Evolutionary conservation across 2,329 filamentous ascomycete species (phyloP).

Genomic region (Hypoxylon rubiginosum): DNA sequence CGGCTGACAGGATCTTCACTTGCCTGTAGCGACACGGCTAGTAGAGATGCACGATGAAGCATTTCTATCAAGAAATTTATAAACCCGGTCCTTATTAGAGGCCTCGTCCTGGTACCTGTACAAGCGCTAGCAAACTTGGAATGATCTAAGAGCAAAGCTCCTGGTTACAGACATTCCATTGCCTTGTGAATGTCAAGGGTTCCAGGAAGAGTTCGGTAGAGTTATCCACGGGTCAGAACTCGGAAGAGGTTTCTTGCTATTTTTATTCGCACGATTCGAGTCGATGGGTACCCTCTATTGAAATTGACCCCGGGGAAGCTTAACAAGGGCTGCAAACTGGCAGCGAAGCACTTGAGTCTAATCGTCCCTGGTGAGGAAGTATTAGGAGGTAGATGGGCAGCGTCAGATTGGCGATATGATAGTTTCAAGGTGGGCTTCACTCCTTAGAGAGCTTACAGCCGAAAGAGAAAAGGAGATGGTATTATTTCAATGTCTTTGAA

Average conservation of each 20-base stretch:
- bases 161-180: neutral
- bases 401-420: neutral
- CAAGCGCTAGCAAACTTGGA: neutral
- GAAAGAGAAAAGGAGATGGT: neutral
- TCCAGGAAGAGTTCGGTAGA: neutral
- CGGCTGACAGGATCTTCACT: neutral
- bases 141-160: neutral
- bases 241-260: no score
- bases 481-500: no score
- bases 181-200: neutral
- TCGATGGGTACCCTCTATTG: neutral
- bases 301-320: neutral
- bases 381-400: no score
- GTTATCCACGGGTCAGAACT: neutral
- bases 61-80: no score
- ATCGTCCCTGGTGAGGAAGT: neutral
- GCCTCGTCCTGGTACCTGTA: no score
- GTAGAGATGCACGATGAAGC: neutral
- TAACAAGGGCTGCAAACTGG: neutral
- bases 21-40: no score
- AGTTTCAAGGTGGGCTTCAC: neutral
- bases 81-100: no score
- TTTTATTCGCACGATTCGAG: neutral
- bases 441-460: no score
- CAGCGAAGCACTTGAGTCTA: neutral